phyloP scores from a whole-genome alignment of 2,329 filamentous ascomycete genomes.

The Cercospora zeina region DNA sequence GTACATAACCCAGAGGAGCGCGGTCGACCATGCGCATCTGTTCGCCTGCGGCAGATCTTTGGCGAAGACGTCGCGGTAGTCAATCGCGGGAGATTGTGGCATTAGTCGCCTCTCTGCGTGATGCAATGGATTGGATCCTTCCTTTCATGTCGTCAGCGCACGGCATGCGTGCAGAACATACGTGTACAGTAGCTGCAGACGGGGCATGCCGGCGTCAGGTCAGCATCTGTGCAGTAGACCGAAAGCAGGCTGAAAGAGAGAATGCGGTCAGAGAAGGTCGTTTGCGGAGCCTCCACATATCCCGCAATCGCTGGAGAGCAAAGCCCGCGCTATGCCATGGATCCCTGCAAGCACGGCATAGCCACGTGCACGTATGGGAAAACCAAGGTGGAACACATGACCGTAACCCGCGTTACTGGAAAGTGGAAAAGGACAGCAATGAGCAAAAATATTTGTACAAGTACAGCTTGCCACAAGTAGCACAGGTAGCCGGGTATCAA shows the following conservation, averaged over 20 bases:
- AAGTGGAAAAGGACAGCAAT: background rate
- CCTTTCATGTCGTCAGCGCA: background rate
- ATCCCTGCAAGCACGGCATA: conserved; percentile 12
- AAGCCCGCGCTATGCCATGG: background rate
- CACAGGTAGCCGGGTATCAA: conserved; percentile 13
- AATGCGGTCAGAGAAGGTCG: background rate
- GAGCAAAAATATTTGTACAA: conserved; percentile 8
- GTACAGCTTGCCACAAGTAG: conserved; percentile 10
- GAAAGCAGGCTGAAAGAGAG: background rate
- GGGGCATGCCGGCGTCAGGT: background rate
- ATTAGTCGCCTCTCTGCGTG: background rate
- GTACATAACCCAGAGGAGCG: background rate
- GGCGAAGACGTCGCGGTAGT: background rate
- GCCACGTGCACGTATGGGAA: background rate
- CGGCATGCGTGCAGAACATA: background rate
- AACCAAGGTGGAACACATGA: background rate
- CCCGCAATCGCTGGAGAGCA: background rate
- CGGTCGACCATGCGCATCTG: background rate
- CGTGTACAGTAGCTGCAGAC: background rate
- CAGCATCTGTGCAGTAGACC: background rate
- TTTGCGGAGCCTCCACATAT: background rate
- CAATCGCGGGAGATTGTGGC: background rate
- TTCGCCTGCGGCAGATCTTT: conserved; percentile 11
- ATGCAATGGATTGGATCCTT: background rate
- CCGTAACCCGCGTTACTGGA: background rate